Evolutionary conservation across 2,329 filamentous ascomycete species (phyloP).

Genomic region (Leptographium galeiforme): DNA sequence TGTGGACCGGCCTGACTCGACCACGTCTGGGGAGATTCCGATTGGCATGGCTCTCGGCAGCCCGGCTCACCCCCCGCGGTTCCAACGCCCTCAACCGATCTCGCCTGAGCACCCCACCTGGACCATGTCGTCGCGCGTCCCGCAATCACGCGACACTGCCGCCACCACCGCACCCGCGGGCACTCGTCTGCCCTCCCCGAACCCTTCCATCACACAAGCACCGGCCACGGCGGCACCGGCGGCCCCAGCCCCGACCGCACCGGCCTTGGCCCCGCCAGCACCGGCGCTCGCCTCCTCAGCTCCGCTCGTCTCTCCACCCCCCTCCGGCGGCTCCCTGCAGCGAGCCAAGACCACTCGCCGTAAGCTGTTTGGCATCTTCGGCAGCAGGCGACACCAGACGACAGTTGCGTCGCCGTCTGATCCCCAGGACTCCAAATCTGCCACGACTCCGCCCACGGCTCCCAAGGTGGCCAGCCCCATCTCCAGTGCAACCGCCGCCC

Average conservation of each 20-base stretch:
- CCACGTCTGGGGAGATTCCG: slow-evolving; percentile 27
- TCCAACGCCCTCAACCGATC: neutral
- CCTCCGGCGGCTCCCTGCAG: slow-evolving; percentile 11
- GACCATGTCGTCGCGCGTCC: neutral
- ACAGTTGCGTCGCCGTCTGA: neutral
- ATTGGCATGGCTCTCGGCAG: slow-evolving; percentile 69
- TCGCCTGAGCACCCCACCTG: neutral
- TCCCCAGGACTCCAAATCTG: neutral
- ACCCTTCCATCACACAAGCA: neutral
- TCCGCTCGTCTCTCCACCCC: neutral
- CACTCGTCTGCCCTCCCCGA: neutral
- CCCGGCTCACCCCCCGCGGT: slow-evolving; percentile 34
- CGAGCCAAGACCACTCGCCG: slow-evolving; percentile 42
- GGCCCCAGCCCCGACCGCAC: neutral
- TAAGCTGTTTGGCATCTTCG: slow-evolving; percentile 44
- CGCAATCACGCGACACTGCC: neutral
- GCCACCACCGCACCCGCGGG: neutral
- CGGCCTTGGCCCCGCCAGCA: slow-evolving; percentile 1
- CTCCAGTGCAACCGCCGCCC: neutral
- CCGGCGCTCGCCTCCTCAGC: neutral
- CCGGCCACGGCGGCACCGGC: neutral
- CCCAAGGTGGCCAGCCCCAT: too few species aligned
- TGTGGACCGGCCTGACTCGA: slow-evolving; percentile 25
- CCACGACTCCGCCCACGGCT: neutral
- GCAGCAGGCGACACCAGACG: slow-evolving; percentile 26